These are phyloP conservation scores for Sclerospora graminicola DNA, from an alignment of 352 stramenopile genomes.

Conservation along the genomic window DNA sequence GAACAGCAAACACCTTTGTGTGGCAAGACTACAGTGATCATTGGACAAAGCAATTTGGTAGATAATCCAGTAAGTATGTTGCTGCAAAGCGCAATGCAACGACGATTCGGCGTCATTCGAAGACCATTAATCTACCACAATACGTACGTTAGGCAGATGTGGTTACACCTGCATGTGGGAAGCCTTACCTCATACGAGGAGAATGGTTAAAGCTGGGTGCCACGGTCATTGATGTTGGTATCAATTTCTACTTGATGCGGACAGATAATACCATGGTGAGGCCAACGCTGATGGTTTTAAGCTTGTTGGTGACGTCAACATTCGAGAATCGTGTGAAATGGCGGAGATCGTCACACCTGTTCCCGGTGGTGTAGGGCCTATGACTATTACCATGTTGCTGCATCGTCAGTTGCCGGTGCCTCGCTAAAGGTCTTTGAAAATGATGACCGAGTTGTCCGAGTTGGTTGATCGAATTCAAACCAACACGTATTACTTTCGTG, in stretches of 20 bases:
- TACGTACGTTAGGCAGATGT: constrained; percentile 93
- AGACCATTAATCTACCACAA: constrained; percentile 82
- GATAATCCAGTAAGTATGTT: constrained; percentile 93
- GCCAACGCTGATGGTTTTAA: too few species aligned
- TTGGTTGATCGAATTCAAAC: too few species aligned
- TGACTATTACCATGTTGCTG: too few species aligned
- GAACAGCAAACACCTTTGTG: constrained; percentile 85
- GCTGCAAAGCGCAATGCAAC: constrained; percentile 92
- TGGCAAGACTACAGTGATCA: constrained; percentile 93
- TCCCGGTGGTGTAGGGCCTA: too few species aligned
- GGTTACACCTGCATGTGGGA: constrained; percentile 92
- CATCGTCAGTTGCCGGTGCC: too few species aligned
- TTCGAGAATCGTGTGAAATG: constrained; percentile 64
- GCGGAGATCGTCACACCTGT: too few species aligned
- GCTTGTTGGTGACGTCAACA: constrained; percentile 96
- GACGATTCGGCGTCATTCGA: too few species aligned
- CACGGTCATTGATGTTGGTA: constrained; percentile 98
- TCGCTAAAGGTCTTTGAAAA: too few species aligned
- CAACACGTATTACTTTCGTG: too few species aligned
- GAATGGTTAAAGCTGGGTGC: too few species aligned
- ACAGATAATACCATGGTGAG: constrained; percentile 37
- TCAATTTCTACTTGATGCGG: constrained; percentile 91
- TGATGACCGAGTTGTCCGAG: too few species aligned
- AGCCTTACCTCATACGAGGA: too few species aligned
- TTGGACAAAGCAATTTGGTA: constrained; percentile 97